These are phyloP conservation scores for Ceratobasidium sp. DNA, from an alignment of 1,284 basidiomycete species.

Conservation along the genomic window DNA sequence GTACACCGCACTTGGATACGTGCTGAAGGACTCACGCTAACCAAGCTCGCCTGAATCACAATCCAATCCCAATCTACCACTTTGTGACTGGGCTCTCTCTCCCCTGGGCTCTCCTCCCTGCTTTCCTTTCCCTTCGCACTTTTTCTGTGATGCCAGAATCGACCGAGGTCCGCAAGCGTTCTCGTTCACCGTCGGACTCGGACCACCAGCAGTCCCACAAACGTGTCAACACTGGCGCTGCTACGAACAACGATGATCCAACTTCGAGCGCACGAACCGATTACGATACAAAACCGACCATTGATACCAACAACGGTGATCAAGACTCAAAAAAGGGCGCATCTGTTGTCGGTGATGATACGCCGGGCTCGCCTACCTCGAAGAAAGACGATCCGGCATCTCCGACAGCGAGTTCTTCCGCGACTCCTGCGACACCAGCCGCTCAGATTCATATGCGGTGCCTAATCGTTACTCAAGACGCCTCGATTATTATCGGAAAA, in stretches of 20 bases:
- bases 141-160: constrained; percentile 42
- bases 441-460: constrained; percentile 87
- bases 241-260: constrained; percentile 66
- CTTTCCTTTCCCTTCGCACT: constrained; percentile 1
- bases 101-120: background rate
- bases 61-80: constrained; percentile 33
- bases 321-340: constrained; percentile 56
- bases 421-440: constrained; percentile 57
- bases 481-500: constrained; percentile 99
- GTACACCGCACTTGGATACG: constrained; percentile 32
- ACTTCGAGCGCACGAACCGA: constrained; percentile 53
- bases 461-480: constrained; percentile 98
- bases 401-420: constrained; percentile 59
- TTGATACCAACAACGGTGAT: constrained; percentile 34
- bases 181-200: constrained; percentile 82
- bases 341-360: constrained; percentile 50
- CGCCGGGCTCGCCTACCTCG: constrained; percentile 42
- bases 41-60: constrained; percentile 29
- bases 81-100: constrained; percentile 18
- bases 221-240: constrained; percentile 77
- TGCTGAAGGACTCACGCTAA: constrained; percentile 39
- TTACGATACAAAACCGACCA: constrained; percentile 46
- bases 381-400: constrained; percentile 37
- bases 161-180: constrained; percentile 65
- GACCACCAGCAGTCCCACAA: constrained; percentile 81